These are phyloP conservation scores for Colletotrichum gigasporum DNA, from an alignment of 2,329 filamentous ascomycete species.

Conservation along the genomic window DNA sequence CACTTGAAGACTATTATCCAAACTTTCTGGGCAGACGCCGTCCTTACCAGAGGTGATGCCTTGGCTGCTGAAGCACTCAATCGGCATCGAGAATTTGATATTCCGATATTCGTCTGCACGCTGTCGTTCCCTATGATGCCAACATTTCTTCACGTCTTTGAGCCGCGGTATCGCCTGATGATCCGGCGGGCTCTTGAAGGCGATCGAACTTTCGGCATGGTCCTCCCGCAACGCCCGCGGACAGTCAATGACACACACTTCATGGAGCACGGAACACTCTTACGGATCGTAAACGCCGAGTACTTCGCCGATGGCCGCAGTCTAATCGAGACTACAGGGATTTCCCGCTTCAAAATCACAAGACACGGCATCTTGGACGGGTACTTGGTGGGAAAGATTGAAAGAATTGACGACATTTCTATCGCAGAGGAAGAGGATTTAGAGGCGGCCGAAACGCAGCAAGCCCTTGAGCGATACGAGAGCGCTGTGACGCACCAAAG, in stretches of 20 bases:
- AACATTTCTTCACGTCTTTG: slow-evolving; percentile 90
- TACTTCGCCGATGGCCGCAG: slow-evolving; percentile 83
- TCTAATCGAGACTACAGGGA: slow-evolving; percentile 79
- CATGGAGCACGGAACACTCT: slow-evolving; percentile 78
- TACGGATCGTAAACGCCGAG: slow-evolving; percentile 79
- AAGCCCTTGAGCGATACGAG: slow-evolving; percentile 16
- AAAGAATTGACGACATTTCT: slow-evolving; percentile 83
- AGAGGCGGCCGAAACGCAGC: slow-evolving; percentile 73
- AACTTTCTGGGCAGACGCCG: slow-evolving; percentile 74
- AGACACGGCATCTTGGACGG: slow-evolving; percentile 75
- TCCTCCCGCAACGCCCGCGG: slow-evolving; percentile 71
- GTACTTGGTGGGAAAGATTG: slow-evolving; percentile 79
- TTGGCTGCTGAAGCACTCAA: slow-evolving; percentile 66
- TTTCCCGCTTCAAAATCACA: slow-evolving; percentile 79
- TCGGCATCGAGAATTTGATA: slow-evolving; percentile 65
- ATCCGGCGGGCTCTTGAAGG: slow-evolving; percentile 80
- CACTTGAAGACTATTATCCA: slow-evolving; percentile 71
- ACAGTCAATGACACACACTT: slow-evolving; percentile 54
- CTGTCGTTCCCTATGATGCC: slow-evolving; percentile 84
- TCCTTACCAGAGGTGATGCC: slow-evolving; percentile 66
- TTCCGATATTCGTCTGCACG: slow-evolving; percentile 84
- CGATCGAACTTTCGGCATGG: slow-evolving; percentile 84
- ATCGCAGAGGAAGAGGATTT: slow-evolving; percentile 81
- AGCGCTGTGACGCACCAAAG: slow-evolving; percentile 21
- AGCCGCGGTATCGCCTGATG: slow-evolving; percentile 92